phyloP scores from a whole-genome alignment of 2,329 filamentous ascomycete species.

The Emergomyces pasteurianus region DNA sequence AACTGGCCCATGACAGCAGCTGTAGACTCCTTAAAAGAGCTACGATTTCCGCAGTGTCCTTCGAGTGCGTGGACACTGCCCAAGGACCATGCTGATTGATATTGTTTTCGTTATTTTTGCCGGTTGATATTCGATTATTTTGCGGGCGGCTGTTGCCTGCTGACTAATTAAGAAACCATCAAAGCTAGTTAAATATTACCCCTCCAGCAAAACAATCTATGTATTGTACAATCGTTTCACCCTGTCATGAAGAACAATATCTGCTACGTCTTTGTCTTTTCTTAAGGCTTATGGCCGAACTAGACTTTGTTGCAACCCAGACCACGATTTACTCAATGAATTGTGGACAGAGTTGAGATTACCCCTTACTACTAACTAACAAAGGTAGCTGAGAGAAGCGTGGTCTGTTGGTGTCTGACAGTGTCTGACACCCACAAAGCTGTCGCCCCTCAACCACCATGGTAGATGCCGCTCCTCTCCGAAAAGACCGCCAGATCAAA shows the following conservation, averaged over 20 bases:
- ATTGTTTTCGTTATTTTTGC: neutral
- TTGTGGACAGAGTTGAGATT: neutral
- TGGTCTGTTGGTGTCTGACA: too few species aligned
- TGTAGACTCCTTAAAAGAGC: conserved; percentile 2
- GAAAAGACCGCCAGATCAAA: conserved; percentile 58
- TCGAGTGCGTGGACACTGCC: neutral
- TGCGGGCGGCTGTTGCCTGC: neutral
- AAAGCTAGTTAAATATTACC: too few species aligned
- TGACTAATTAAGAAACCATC: too few species aligned
- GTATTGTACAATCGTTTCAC: neutral
- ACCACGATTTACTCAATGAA: neutral
- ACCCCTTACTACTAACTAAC: neutral
- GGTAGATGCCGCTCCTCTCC: conserved; percentile 15
- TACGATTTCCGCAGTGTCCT: conserved; percentile 2
- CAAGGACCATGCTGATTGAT: neutral
- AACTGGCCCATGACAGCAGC: conserved; percentile 59
- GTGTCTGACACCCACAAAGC: too few species aligned
- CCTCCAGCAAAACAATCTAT: too few species aligned
- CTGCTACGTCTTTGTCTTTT: neutral
- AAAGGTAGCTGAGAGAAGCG: neutral
- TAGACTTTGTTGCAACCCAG: neutral
- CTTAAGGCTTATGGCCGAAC: neutral
- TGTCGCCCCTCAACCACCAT: neutral
- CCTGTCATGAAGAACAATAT: neutral
- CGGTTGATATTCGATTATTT: neutral